Percentiles rank a stretch among this genome's conserved stretches.
Evolutionary conservation across 331 rosid genomes (phyloP).

Genomic region (Malus hybrid): DNA sequence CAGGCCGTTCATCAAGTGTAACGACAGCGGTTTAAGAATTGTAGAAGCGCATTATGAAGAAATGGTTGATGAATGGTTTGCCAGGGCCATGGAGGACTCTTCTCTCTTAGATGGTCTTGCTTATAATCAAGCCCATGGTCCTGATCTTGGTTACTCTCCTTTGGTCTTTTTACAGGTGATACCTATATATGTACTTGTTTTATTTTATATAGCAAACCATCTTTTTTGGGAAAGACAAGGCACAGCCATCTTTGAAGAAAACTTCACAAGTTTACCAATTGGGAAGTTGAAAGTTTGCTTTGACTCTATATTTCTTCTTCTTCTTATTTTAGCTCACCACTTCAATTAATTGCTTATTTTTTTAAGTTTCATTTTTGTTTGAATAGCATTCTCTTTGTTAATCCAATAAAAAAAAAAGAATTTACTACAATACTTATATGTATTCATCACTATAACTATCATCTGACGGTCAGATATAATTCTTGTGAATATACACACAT

Average conservation of each 20-base stretch:
- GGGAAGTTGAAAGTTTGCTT: background rate
- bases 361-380: too few relatives aligned
- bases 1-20: conserved; percentile 57
- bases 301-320: background rate
- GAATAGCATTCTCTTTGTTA: too few relatives aligned
- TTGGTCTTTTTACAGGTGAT: conserved; percentile 60
- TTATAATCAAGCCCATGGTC: conserved; percentile 52
- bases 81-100: conserved; percentile 4
- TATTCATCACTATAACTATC: too few relatives aligned
- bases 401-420: too few relatives aligned
- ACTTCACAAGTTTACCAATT: background rate
- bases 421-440: too few relatives aligned
- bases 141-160: conserved; percentile 69
- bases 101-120: conserved; percentile 22
- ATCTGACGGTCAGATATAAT: too few relatives aligned
- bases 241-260: background rate
- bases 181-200: background rate
- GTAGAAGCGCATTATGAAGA: conserved; percentile 42
- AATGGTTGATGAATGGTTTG: conserved; percentile 40
- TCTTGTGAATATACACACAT: too few relatives aligned
- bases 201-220: too few relatives aligned
- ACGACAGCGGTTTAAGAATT: conserved; percentile 66
- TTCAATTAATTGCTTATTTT: background rate
- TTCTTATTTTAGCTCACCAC: background rate
- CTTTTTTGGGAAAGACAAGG: background rate